Conservation (phyloP, 2,329 filamentous ascomycete species). For the Diaporthe ilicicola region DNA sequence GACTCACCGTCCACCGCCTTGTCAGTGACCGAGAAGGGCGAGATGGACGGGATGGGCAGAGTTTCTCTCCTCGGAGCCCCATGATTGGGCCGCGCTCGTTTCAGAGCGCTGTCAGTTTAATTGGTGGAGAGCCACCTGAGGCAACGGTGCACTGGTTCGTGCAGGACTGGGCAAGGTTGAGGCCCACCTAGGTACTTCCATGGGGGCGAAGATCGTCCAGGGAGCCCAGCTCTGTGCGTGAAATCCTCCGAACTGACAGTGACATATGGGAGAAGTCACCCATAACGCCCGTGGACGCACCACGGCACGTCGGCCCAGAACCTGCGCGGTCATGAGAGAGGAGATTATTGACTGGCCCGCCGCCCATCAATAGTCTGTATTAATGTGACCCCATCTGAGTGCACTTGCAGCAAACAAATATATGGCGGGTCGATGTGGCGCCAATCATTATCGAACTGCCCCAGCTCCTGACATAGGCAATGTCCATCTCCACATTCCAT, state of each 20-base stretch:
- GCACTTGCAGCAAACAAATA: slow-evolving; percentile 27
- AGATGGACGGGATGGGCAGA: slow-evolving; percentile 19
- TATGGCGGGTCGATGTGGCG: slow-evolving; percentile 22
- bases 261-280: slow-evolving; percentile 23
- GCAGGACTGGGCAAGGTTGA: slow-evolving; percentile 16
- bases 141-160: slow-evolving; percentile 27
- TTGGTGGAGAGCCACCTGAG: slow-evolving; percentile 28
- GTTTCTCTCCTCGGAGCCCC: slow-evolving; percentile 7
- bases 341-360: slow-evolving; percentile 21
- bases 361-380: slow-evolving; percentile 19
- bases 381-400: slow-evolving; percentile 22
- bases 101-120: slow-evolving; percentile 31
- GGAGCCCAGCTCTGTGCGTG: slow-evolving; percentile 19
- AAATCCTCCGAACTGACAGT: slow-evolving; percentile 24
- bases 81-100: slow-evolving; percentile 30
- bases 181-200: slow-evolving; percentile 19
- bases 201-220: slow-evolving; percentile 25
- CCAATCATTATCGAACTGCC: slow-evolving; percentile 13
- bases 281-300: slow-evolving; percentile 18
- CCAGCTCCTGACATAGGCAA: slow-evolving; percentile 25
- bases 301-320: slow-evolving; percentile 25
- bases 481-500: slow-evolving; percentile 22
- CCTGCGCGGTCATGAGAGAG: slow-evolving; percentile 20
- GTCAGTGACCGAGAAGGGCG: slow-evolving; percentile 24
- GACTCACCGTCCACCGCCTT: slow-evolving; percentile 28